These are phyloP conservation scores for Trichophyton mentagrophytes DNA, from an alignment of 2,329 filamentous ascomycete genomes.

Conservation along the genomic window DNA sequence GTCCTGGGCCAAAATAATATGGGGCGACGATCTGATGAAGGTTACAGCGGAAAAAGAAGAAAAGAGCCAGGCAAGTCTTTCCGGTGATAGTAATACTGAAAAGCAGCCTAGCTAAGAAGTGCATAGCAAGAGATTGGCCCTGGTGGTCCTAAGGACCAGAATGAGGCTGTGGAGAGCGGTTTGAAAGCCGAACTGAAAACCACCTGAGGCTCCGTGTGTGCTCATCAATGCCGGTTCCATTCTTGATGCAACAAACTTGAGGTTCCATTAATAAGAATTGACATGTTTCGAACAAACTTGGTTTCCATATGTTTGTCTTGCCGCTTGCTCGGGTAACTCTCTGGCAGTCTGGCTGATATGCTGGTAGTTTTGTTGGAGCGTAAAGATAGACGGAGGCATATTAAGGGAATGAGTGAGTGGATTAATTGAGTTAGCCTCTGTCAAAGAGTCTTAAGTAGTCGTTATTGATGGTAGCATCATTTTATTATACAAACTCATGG, in stretches of 20 bases:
- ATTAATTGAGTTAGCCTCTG: background rate
- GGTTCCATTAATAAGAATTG: background rate
- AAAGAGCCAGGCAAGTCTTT: background rate
- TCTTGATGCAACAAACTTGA: background rate
- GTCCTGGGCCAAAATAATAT: background rate
- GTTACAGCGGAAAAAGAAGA: background rate
- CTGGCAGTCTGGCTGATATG: too few species aligned
- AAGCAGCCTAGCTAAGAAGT: background rate
- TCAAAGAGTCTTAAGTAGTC: background rate
- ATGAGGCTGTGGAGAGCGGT: background rate
- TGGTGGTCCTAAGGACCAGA: background rate
- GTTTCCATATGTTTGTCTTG: background rate
- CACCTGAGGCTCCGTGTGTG: background rate
- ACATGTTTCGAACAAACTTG: background rate
- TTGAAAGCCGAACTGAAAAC: background rate
- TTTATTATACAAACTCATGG: background rate
- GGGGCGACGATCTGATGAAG: background rate
- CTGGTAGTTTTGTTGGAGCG: too few species aligned
- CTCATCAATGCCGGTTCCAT: background rate
- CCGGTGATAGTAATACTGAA: background rate
- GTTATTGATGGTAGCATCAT: background rate
- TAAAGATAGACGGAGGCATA: too few species aligned
- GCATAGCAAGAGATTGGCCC: background rate
- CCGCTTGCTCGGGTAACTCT: too few species aligned
- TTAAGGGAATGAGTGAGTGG: background rate